A percentile compares a stretch with the other conserved stretches of the same genome.
Conservation (phyloP, 805 yeast species). For the Saccharomycopsis sp. region DNA sequence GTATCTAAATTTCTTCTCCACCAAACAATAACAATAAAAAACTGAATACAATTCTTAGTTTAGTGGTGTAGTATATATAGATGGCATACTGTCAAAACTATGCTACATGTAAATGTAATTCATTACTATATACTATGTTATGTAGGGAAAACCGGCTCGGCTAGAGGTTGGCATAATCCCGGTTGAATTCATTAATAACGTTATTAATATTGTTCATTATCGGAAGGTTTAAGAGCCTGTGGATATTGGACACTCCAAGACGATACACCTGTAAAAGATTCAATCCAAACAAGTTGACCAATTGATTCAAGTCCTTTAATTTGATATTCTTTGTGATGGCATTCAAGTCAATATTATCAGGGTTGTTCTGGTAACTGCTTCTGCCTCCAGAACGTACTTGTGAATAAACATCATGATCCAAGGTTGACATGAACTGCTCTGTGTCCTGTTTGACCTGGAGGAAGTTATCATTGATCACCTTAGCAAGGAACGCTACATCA, state of each 20-base stretch:
- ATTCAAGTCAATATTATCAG: not conserved
- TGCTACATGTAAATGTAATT: too few species aligned
- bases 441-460: constrained; percentile 2
- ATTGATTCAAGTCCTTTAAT: constrained; percentile 5
- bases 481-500: constrained; percentile 5
- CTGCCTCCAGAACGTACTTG: not conserved
- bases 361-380: not conserved
- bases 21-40: not conserved
- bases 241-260: constrained; percentile 1
- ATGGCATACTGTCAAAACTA: too few species aligned
- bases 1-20: not conserved
- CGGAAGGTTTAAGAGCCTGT: not conserved
- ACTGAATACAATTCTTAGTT: not conserved
- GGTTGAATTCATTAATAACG: constrained; percentile 7
- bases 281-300: constrained; percentile 14
- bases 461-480: not conserved
- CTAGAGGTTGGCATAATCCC: constrained; percentile 4
- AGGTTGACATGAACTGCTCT: constrained; percentile 1
- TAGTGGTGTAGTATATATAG: not conserved
- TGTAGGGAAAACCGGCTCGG: not conserved
- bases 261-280: constrained; percentile 12
- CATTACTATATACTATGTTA: too few species aligned
- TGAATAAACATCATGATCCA: constrained; percentile 2
- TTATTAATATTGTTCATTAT: constrained; percentile 5
- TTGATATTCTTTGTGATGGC: not conserved